phyloP scores from a whole-genome alignment of 768 basidiomycete genomes.

The Tulasnella sp. region DNA sequence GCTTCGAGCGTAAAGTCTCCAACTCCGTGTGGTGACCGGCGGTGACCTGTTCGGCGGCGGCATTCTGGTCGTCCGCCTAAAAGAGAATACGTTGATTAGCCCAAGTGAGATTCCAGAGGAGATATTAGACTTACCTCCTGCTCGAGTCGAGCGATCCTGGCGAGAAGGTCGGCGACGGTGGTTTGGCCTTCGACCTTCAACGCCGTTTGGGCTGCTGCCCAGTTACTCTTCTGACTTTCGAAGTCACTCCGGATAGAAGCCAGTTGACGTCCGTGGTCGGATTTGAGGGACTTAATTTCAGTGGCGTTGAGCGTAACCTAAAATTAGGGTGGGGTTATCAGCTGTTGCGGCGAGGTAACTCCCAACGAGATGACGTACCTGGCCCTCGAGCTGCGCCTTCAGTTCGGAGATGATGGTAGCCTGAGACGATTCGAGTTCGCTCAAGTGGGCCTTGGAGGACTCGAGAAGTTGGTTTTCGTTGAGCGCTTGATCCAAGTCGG shows the following conservation, averaged over 20 bases:
- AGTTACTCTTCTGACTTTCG: not conserved
- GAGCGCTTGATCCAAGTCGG: not conserved
- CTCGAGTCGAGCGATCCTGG: not conserved
- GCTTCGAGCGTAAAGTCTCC: not conserved
- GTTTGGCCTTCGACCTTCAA: not conserved
- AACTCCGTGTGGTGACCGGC: not conserved
- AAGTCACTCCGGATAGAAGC: not conserved
- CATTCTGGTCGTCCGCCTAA: not conserved
- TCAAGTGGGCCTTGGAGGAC: not conserved
- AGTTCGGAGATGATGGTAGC: not conserved
- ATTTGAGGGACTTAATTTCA: not conserved
- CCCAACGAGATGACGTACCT: not conserved
- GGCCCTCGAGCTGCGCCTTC: not conserved
- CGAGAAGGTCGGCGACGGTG: not conserved
- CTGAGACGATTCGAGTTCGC: not conserved
- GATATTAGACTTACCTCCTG: not conserved
- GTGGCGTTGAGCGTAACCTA: not conserved
- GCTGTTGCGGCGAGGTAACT: not conserved
- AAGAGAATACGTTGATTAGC: not conserved
- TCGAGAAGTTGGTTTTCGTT: not conserved
- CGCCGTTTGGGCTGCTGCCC: not conserved
- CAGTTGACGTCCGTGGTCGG: not conserved
- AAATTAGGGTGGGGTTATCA: not conserved
- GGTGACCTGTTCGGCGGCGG: not conserved
- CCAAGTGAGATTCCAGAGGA: not conserved